Evolutionary conservation across 805 yeast species (phyloP).

Genomic region (Candida maris): DNA sequence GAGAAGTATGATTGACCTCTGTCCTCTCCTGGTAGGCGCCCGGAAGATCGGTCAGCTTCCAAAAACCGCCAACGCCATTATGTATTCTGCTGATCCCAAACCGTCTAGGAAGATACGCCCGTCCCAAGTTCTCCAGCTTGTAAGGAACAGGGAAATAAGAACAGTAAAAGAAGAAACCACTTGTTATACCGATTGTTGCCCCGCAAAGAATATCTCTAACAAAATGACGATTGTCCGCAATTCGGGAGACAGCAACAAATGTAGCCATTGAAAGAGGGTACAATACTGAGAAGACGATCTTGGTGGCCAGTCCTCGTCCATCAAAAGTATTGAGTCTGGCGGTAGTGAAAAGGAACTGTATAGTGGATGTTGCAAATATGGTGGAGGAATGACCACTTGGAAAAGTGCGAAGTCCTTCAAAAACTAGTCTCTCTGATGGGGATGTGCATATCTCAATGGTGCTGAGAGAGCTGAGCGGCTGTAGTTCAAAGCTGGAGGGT

Average conservation of each 20-base stretch:
- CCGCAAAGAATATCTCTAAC: constrained; percentile 40
- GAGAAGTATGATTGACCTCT: constrained; percentile 6
- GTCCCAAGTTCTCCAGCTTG: constrained; percentile 30
- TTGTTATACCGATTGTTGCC: constrained; percentile 32
- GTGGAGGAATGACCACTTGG: constrained; percentile 58
- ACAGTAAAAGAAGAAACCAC: constrained; percentile 35
- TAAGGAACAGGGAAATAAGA: constrained; percentile 40
- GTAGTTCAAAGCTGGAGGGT: constrained; percentile 33
- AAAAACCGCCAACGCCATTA: constrained; percentile 34
- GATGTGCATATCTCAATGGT: constrained; percentile 47
- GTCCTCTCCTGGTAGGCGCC: constrained; percentile 26
- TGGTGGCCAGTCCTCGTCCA: constrained; percentile 33
- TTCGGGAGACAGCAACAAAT: constrained; percentile 37
- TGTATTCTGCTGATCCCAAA: constrained; percentile 23
- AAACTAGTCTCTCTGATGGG: constrained; percentile 29
- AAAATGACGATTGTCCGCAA: constrained; percentile 48
- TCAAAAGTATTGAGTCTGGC: constrained; percentile 36
- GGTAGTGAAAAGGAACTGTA: constrained; percentile 33
- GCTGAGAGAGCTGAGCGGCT: constrained; percentile 35
- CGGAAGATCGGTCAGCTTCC: constrained; percentile 33
- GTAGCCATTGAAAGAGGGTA: constrained; percentile 35
- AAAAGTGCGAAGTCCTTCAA: constrained; percentile 54
- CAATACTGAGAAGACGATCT: constrained; percentile 29
- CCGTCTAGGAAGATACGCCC: constrained; percentile 44
- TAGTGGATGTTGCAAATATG: constrained; percentile 44